Conservation (phyloP, 2,329 filamentous ascomycete genomes). For the Lasiodiplodia citricola region DNA sequence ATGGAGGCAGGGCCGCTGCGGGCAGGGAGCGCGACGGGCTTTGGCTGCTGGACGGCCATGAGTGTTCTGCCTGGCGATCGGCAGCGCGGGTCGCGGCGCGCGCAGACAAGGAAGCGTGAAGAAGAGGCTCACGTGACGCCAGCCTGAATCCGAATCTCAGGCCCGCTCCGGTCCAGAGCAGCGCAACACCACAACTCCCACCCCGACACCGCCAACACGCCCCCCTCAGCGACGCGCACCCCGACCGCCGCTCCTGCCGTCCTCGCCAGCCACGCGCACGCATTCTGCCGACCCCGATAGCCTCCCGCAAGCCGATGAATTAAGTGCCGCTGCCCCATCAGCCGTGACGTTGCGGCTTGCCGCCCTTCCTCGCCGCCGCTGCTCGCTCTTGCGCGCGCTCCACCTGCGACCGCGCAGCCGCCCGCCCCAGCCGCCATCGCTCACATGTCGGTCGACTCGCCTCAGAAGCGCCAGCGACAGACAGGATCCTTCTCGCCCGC, state of each 20-base stretch:
- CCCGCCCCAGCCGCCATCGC: slow-evolving; percentile 9
- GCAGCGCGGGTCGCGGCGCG: background rate
- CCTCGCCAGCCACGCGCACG: background rate
- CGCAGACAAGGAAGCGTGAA: background rate
- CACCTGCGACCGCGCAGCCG: slow-evolving; percentile 5
- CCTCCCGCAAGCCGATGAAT: slow-evolving; percentile 14
- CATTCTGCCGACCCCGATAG: background rate
- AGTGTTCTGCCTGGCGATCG: background rate
- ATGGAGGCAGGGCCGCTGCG: slow-evolving; percentile 74
- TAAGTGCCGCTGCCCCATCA: slow-evolving; percentile 20
- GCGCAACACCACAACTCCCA: slow-evolving; percentile 15
- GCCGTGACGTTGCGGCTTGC: slow-evolving; percentile 30
- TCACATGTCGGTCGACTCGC: slow-evolving; percentile 30
- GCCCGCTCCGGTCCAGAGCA: background rate
- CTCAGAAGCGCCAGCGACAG: slow-evolving; percentile 46
- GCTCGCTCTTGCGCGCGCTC: slow-evolving; percentile 18
- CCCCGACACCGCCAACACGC: slow-evolving; percentile 20
- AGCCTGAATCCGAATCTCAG: background rate
- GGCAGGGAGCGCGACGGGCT: slow-evolving; percentile 79
- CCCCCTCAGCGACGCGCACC: slow-evolving; percentile 15
- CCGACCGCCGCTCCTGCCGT: background rate
- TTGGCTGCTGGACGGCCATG: slow-evolving; percentile 74
- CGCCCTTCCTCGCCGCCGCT: slow-evolving; percentile 18
- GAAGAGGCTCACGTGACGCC: background rate
- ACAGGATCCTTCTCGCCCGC: slow-evolving; percentile 52